Base-by-base conservation (phyloP, 2,329 filamentous ascomycete genomes). In the Lasiodiplodia sp. region DNA sequence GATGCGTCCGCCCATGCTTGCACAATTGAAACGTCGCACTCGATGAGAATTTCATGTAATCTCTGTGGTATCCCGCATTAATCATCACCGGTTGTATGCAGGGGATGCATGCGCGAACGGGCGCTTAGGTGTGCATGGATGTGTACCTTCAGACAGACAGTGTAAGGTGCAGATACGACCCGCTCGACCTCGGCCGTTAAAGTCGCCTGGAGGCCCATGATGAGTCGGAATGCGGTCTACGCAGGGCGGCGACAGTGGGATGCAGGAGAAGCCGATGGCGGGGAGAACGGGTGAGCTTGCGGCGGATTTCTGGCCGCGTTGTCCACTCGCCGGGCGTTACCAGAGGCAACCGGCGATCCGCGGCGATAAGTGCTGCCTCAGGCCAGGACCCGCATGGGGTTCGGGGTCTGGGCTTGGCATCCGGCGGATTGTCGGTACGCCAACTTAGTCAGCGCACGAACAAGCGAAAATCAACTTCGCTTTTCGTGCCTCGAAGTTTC, bases 131-230 rank as follows among this genome's bases (percentile, higher is more conserved):
- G 71, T 4, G 31, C 40, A 18, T n/a, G 40, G 21, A 49, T 49
- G 58, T 23, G 40, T 76, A 86, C 85, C 74, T 83, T 81, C 53
- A 87, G 76, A 34, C 82, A 83, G 18, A 84, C 81, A n/a, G 82
- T 81, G 71, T 86, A 87, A 25, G 82, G 80, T 40, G 83, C 81
- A 7, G 80, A 79, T 51, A 86, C 77, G 52, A 86, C 75, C 53
- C 82, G 82, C 69, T 82, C 78, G 68, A 86, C 72, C 74, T 86
- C 84, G 21, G 74, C 71, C 37, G 78, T 73, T 23, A 86, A 66
- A 7, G 31, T 66, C 37, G 68, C 69, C 53, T 68, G 60, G n/a
- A 56, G 52, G 51, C 28, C 58, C 67, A 68, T 68, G 40, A 23
- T 65, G 58, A 64, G 60, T 34, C 31, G 31, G 31, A 34, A 64